phyloP scores from a whole-genome alignment of 2,329 filamentous ascomycete species.

The Pseudogymnoascus destructans region DNA sequence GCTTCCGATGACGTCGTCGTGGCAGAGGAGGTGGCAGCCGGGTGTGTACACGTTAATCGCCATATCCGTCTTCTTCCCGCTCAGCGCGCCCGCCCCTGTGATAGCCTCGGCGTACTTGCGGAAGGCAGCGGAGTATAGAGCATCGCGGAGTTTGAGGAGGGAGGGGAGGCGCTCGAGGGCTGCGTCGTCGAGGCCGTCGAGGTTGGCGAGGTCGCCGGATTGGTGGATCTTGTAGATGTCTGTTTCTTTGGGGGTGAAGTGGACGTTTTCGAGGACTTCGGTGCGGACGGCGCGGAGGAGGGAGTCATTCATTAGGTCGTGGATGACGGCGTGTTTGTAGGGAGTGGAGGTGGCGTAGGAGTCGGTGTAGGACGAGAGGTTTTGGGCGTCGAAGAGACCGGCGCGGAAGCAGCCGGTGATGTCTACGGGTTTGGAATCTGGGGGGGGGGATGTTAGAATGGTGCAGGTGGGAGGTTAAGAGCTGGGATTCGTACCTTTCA shows the following conservation, averaged over 20 bases:
- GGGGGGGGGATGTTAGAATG: neutral
- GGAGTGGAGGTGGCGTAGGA: constrained; percentile 52
- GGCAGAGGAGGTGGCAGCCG: constrained; percentile 87
- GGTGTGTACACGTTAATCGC: constrained; percentile 98
- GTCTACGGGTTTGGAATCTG: constrained; percentile 27
- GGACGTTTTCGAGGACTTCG: constrained; percentile 81
- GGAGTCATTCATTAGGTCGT: constrained; percentile 61
- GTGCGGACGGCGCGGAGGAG: constrained; percentile 76
- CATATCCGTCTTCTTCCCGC: constrained; percentile 94
- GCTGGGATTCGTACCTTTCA: neutral
- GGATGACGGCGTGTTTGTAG: constrained; percentile 90
- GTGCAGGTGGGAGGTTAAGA: neutral
- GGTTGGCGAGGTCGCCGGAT: constrained; percentile 90
- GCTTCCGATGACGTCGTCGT: constrained; percentile 98
- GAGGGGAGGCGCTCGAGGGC: constrained; percentile 79
- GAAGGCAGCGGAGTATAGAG: constrained; percentile 82
- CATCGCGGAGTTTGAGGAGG: constrained; percentile 82
- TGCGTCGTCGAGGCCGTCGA: constrained; percentile 81
- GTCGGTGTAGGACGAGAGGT: constrained; percentile 44
- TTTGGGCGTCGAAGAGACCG: constrained; percentile 49
- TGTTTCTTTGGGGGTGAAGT: constrained; percentile 96
- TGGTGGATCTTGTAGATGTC: constrained; percentile 99
- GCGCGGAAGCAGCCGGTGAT: constrained; percentile 48
- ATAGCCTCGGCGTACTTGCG: constrained; percentile 78
- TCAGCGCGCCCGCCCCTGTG: constrained; percentile 74